A percentile compares a stretch with the other conserved stretches of the same genome.
phyloP scores from a whole-genome alignment of 1,139 yeast species.

The Candida sp. region DNA sequence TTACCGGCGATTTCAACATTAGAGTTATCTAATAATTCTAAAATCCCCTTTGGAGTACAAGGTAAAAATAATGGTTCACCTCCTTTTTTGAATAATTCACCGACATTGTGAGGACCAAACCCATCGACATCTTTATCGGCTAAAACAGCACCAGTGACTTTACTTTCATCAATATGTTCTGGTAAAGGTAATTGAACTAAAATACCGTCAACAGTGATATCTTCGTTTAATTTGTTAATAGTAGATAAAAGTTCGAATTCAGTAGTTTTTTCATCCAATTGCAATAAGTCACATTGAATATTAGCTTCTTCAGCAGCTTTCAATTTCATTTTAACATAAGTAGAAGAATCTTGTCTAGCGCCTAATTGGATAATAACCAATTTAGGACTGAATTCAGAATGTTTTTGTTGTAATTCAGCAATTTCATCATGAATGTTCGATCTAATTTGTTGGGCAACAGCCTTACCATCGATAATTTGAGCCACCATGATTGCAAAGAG shows the following conservation, averaged over 20 bases:
- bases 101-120: conserved; percentile 85
- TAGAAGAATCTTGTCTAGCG: conserved; percentile 81
- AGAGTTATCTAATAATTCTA: conserved; percentile 66
- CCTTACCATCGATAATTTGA: conserved; percentile 64
- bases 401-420: conserved; percentile 45
- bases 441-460: conserved; percentile 58
- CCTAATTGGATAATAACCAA: conserved; percentile 91
- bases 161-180: conserved; percentile 71
- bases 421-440: conserved; percentile 53
- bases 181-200: conserved; percentile 93
- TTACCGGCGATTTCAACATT: conserved; percentile 68
- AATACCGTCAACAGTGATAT: conserved; percentile 76
- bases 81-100: conserved; percentile 86
- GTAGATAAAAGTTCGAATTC: conserved; percentile 58
- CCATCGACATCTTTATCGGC: conserved; percentile 95
- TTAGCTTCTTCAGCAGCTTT: conserved; percentile 89
- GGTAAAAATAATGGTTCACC: conserved; percentile 88
- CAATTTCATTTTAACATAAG: conserved; percentile 94
- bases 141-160: conserved; percentile 71
- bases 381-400: conserved; percentile 68
- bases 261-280: conserved; percentile 58
- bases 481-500: conserved; percentile 23
- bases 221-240: conserved; percentile 63
- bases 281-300: conserved; percentile 66
- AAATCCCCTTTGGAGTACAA: conserved; percentile 95